Conservation (phyloP, 2,329 filamentous ascomycete species). For the Fusarium sambucinum region DNA sequence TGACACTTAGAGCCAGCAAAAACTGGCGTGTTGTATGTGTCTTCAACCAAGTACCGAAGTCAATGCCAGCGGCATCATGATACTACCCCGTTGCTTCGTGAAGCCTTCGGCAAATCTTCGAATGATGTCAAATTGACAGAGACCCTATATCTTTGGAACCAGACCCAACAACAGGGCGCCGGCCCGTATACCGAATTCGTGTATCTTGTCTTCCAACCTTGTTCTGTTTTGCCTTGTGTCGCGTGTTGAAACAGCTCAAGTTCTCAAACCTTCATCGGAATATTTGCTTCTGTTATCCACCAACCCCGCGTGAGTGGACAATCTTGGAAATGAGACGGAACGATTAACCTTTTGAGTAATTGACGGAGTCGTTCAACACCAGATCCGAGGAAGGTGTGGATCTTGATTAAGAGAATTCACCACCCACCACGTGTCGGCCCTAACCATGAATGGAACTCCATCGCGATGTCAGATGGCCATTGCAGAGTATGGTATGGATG, state of each 20-base stretch:
- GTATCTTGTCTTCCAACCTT: slow-evolving; percentile 23
- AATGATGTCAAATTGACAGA: not conserved
- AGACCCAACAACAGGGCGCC: slow-evolving; percentile 9
- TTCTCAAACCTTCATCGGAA: slow-evolving; percentile 24
- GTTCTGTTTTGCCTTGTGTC: slow-evolving; percentile 4
- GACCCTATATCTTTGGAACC: not conserved
- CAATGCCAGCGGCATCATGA: not conserved
- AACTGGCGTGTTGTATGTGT: not conserved
- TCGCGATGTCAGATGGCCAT: slow-evolving; percentile 36
- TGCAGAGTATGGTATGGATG: slow-evolving; percentile 4
- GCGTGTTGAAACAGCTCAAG: slow-evolving; percentile 16
- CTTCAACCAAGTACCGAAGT: not conserved
- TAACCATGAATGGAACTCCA: slow-evolving; percentile 28
- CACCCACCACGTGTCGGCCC: slow-evolving; percentile 17
- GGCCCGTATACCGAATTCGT: slow-evolving; percentile 1
- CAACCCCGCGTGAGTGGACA: slow-evolving; percentile 29
- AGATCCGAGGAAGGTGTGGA: slow-evolving; percentile 9
- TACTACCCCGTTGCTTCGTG: not conserved
- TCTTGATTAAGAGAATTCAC: slow-evolving; percentile 16
- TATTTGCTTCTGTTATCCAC: slow-evolving; percentile 18
- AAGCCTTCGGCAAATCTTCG: not conserved
- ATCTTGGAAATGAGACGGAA: slow-evolving; percentile 35
- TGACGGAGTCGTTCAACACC: slow-evolving; percentile 5
- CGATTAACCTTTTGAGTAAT: slow-evolving; percentile 31
- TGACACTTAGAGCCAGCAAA: not conserved